These are phyloP conservation scores for Selaginella moellendorffii DNA, from an alignment of 75 land plant genomes.

Conservation along the genomic window DNA sequence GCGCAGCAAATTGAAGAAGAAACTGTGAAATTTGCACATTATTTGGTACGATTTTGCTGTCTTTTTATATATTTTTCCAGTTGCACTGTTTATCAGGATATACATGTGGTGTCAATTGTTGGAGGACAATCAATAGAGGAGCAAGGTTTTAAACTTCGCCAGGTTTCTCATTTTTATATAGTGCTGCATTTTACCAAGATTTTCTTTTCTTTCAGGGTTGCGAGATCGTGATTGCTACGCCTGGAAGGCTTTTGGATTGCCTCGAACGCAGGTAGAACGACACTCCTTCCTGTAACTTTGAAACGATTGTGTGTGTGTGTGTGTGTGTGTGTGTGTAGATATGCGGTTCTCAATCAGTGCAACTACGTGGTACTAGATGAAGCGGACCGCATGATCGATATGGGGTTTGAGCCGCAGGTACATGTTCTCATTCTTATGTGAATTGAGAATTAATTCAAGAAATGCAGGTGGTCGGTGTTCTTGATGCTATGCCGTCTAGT, in stretches of 20 bases:
- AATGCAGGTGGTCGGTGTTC: conserved; percentile 61
- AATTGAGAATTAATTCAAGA: too few species aligned
- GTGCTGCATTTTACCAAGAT: neutral
- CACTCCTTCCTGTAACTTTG: too few species aligned
- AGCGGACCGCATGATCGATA: conserved; percentile 96
- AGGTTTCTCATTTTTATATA: conserved; percentile 33
- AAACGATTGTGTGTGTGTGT: too few species aligned
- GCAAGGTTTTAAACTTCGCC: conserved; percentile 85
- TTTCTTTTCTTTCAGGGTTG: conserved; percentile 22
- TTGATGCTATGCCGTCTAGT: conserved; percentile 97
- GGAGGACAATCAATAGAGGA: conserved; percentile 98
- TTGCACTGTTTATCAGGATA: conserved; percentile 30
- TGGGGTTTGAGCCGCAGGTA: conserved; percentile 96
- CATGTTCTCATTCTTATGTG: neutral
- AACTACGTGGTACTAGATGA: conserved; percentile 97
- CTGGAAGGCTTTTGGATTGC: conserved; percentile 79
- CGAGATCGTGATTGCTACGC: conserved; percentile 94
- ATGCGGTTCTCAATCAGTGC: conserved; percentile 92
- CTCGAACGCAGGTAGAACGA: conserved; percentile 64
- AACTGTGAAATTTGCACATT: conserved; percentile 92
- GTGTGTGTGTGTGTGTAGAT: conserved; percentile 24
- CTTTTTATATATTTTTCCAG: too few species aligned
- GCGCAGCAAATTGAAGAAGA: conserved; percentile 99
- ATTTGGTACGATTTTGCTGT: conserved; percentile 36
- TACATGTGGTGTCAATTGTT: conserved; percentile 81